Percentiles rank a stretch among this genome's conserved stretches.
These are phyloP conservation scores for Capsella rubella DNA, from an alignment of 441 rosid species.

Conservation along the genomic window DNA sequence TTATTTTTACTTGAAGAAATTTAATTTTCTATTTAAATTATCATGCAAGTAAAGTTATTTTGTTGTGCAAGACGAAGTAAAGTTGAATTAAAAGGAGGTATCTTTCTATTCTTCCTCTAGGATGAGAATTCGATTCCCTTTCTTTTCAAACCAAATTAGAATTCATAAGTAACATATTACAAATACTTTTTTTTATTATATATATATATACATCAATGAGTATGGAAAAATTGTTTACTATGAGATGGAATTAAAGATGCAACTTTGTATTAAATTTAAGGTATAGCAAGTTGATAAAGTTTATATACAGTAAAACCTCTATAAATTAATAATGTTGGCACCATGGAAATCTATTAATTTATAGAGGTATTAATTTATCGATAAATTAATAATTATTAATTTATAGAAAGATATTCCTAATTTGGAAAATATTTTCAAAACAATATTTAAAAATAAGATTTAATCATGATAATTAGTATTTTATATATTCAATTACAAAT, in stretches of 20 bases:
- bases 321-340: too few species aligned
- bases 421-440: too few species aligned
- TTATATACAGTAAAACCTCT: too few species aligned
- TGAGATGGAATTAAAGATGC: constrained; percentile 5
- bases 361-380: too few species aligned
- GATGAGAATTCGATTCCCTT: constrained; percentile 35
- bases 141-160: constrained; percentile 23
- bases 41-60: constrained; percentile 9
- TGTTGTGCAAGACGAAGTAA: constrained; percentile 6
- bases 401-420: too few species aligned
- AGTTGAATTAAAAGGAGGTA: constrained; percentile 28
- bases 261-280: neutral
- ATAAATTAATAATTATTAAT: too few species aligned
- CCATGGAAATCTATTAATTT: too few species aligned
- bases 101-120: constrained; percentile 6
- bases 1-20: constrained; percentile 18
- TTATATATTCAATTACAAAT: too few species aligned
- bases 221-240: neutral
- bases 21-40: neutral
- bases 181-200: neutral
- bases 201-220: neutral
- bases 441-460: too few species aligned
- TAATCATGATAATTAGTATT: too few species aligned
- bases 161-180: neutral
- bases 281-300: constrained; percentile 27